phyloP scores from a whole-genome alignment of 2,329 filamentous ascomycete species.

The Trichophaea hybrida region DNA sequence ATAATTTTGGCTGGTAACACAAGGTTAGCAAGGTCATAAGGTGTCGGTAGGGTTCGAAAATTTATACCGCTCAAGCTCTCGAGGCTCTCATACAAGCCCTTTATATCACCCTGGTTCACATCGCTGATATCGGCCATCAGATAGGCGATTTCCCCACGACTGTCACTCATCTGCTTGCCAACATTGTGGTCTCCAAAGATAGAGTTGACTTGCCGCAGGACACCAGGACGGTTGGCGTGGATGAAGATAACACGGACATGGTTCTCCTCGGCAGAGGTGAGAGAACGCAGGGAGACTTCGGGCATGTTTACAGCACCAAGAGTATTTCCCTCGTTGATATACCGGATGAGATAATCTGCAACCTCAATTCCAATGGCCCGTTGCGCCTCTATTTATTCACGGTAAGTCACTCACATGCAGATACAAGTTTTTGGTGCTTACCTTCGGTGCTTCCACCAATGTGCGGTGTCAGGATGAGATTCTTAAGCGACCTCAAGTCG shows the following conservation, averaged over 20 bases:
- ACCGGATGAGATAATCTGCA: slow-evolving; percentile 69
- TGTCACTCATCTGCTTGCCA: slow-evolving; percentile 97
- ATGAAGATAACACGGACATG: slow-evolving; percentile 92
- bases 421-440: background rate
- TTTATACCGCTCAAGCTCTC: slow-evolving; percentile 69
- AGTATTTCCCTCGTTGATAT: slow-evolving; percentile 90
- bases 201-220: slow-evolving; percentile 86
- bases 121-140: slow-evolving; percentile 95
- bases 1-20: slow-evolving; percentile 17
- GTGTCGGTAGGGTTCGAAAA: slow-evolving; percentile 14
- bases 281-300: slow-evolving; percentile 78
- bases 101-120: slow-evolving; percentile 66
- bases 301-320: slow-evolving; percentile 85
- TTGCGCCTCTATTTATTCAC: slow-evolving; percentile 53
- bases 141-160: slow-evolving; percentile 85
- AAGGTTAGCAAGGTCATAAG: background rate
- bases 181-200: slow-evolving; percentile 92
- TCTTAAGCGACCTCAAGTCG: slow-evolving; percentile 71
- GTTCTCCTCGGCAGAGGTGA: slow-evolving; percentile 78
- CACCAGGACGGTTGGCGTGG: slow-evolving; percentile 90
- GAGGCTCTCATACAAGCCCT: slow-evolving; percentile 67
- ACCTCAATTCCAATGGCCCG: slow-evolving; percentile 92
- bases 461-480: slow-evolving; percentile 89
- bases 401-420: background rate
- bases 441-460: slow-evolving; percentile 88